phyloP scores from a whole-genome alignment of 2,329 filamentous ascomycete species.

The Dactylella cylindrospora region DNA sequence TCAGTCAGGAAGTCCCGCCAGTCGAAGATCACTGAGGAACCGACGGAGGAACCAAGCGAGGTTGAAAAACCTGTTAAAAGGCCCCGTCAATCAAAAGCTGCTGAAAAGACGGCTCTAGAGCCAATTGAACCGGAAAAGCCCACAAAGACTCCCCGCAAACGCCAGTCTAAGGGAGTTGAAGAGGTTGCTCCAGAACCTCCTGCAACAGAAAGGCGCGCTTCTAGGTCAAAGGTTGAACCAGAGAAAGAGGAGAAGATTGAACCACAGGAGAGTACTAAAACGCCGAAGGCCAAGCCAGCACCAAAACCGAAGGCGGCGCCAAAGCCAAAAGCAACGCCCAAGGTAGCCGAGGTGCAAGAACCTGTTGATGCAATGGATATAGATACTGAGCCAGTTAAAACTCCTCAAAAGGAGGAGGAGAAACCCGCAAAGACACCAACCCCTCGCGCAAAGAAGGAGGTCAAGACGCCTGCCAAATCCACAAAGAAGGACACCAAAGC shows the following conservation, averaged over 20 bases:
- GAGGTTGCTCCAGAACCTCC: constrained; percentile 10
- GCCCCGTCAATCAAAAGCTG: background rate
- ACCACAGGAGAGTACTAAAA: background rate
- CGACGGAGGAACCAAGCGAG: background rate
- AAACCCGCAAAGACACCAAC: constrained; percentile 10
- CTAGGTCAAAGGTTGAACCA: constrained; percentile 11
- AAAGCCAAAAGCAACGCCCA: constrained; percentile 5
- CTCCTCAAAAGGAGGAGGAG: constrained; percentile 44
- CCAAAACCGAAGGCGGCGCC: background rate
- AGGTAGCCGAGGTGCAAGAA: constrained; percentile 4
- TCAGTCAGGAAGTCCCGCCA: constrained; percentile 11
- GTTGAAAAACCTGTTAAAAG: background rate
- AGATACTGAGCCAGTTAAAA: constrained; percentile 19
- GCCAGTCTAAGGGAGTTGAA: constrained; percentile 11
- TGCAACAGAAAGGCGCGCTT: constrained; percentile 14
- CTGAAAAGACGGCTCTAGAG: background rate
- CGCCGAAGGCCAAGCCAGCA: background rate
- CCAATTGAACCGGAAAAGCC: background rate
- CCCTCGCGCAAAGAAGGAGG: constrained; percentile 26
- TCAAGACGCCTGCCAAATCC: constrained; percentile 44
- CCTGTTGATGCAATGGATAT: constrained; percentile 29
- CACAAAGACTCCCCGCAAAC: constrained; percentile 6
- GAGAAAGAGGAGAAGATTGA: constrained; percentile 8
- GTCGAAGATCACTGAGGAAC: constrained; percentile 1
- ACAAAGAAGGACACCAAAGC: constrained; percentile 11